Evolutionary conservation across 225 moss, liverwort and hornwort species (phyloP).

Genomic region (Anthoceros angustus): DNA sequence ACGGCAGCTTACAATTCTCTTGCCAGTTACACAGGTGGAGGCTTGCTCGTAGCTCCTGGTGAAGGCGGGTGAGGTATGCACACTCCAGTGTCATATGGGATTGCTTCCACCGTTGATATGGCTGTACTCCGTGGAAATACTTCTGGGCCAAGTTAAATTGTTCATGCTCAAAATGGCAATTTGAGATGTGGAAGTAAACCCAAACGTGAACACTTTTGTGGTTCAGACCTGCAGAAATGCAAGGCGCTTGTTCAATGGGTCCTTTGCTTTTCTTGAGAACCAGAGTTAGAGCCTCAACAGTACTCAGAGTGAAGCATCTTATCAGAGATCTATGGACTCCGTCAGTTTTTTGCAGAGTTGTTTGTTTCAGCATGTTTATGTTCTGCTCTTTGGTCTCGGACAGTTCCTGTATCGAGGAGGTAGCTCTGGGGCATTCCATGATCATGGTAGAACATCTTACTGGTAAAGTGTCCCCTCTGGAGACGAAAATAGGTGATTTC

Average conservation of each 20-base stretch:
- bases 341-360: neutral
- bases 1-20: constrained; percentile 42
- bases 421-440: constrained; percentile 72
- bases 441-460: constrained; percentile 92
- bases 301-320: neutral
- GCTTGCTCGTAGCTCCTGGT: constrained; percentile 72
- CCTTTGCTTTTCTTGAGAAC: no score
- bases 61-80: constrained; percentile 80
- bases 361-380: neutral
- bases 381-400: constrained; percentile 25
- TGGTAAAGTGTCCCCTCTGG: constrained; percentile 73
- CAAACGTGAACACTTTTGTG: no score
- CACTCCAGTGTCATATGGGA: neutral
- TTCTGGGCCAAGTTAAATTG: neutral
- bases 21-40: constrained; percentile 46
- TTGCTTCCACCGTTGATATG: neutral
- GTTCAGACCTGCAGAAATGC: no score
- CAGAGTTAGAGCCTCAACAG: no score
- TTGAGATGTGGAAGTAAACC: no score
- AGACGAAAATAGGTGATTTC: constrained; percentile 61
- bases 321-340: neutral
- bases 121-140: neutral
- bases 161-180: no score
- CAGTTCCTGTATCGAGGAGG: constrained; percentile 86
- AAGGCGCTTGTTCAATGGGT: no score